phyloP scores from a whole-genome alignment of 768 basidiomycete genomes.

The Lactarius hengduanensis region DNA sequence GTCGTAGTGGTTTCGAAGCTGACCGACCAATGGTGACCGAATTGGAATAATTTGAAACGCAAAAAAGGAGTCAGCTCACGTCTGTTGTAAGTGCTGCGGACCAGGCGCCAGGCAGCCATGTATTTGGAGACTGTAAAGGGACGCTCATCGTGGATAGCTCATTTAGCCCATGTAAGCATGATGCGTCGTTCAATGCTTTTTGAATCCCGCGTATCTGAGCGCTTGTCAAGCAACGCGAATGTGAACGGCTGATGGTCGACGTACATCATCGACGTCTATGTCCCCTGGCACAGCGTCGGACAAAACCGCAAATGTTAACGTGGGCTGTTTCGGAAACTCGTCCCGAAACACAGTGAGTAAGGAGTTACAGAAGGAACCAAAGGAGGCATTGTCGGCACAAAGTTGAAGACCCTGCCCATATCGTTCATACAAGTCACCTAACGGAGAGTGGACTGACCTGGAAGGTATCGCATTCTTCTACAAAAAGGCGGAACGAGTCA shows the following conservation, averaged over 20 bases:
- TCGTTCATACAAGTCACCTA: background rate
- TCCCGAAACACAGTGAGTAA: conserved; percentile 64
- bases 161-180: conserved; percentile 41
- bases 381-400: conserved; percentile 56
- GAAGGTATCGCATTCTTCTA: conserved; percentile 73
- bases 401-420: conserved; percentile 63
- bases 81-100: conserved; percentile 31
- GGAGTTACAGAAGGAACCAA: conserved; percentile 62
- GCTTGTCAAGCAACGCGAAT: conserved; percentile 22
- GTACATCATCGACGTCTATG: conserved; percentile 20
- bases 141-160: conserved; percentile 35
- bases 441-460: conserved; percentile 47
- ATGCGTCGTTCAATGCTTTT: conserved; percentile 59
- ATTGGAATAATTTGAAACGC: background rate
- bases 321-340: conserved; percentile 63
- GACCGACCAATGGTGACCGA: background rate
- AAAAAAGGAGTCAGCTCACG: conserved; percentile 27
- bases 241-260: conserved; percentile 10
- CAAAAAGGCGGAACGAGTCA: conserved; percentile 58
- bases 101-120: conserved; percentile 35
- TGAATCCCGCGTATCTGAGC: conserved; percentile 40
- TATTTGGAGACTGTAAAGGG: conserved; percentile 36
- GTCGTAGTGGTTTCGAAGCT: conserved; percentile 34
- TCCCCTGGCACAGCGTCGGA: conserved; percentile 42
- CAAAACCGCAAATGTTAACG: conserved; percentile 56